Evolutionary conservation across 176 grass and related monocot genomes (phyloP).

Genomic region (Oryza longistaminata): DNA sequence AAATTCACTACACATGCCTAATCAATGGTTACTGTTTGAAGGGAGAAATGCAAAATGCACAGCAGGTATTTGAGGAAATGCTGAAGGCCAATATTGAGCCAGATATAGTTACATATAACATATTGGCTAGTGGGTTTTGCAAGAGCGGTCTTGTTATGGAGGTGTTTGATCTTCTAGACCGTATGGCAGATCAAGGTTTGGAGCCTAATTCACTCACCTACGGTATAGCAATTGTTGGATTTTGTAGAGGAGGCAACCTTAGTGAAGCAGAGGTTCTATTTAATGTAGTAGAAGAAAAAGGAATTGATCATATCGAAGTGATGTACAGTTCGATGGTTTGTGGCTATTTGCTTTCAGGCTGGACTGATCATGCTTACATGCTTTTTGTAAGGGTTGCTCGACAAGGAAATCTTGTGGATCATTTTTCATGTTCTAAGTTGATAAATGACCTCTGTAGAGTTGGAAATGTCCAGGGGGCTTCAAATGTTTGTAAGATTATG

Average conservation of each 20-base stretch:
- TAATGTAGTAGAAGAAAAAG: constrained; percentile 48
- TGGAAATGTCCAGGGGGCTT: constrained; percentile 56
- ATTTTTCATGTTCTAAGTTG: constrained; percentile 45
- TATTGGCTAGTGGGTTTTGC: constrained; percentile 59
- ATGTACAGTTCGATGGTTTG: constrained; percentile 82
- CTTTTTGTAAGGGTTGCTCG: constrained; percentile 62
- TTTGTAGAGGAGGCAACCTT: constrained; percentile 69
- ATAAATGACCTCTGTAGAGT: constrained; percentile 62
- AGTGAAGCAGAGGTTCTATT: constrained; percentile 75
- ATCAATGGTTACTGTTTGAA: constrained; percentile 70
- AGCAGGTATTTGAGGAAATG: constrained; percentile 63
- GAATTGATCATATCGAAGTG: constrained; percentile 41
- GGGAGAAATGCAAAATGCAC: constrained; percentile 65
- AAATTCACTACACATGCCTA: constrained; percentile 78
- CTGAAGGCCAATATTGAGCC: constrained; percentile 59
- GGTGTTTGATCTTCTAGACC: constrained; percentile 64
- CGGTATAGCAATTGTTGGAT: constrained; percentile 61
- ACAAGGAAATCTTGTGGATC: constrained; percentile 66
- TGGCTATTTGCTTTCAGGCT: constrained; percentile 72
- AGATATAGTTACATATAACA: constrained; percentile 70
- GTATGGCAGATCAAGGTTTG: constrained; percentile 64
- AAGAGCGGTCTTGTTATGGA: constrained; percentile 62
- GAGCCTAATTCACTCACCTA: constrained; percentile 67
- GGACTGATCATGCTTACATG: constrained; percentile 54
- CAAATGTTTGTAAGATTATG: constrained; percentile 60